These are phyloP conservation scores for Pachyrhizus erosus DNA, from an alignment of 306 rosid genomes.

Conservation along the genomic window DNA sequence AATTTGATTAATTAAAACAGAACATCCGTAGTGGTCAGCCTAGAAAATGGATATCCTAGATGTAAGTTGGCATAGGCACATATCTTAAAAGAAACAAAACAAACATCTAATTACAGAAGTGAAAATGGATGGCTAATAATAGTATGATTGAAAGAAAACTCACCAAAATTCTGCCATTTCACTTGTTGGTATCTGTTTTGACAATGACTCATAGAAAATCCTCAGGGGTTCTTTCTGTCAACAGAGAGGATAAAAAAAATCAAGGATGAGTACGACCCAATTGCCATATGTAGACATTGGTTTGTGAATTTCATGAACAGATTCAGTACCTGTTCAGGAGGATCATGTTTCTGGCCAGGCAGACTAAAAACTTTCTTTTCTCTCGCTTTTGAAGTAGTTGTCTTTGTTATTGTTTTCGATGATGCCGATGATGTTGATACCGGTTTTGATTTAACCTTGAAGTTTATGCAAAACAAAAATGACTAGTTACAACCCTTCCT, in stretches of 20 bases:
- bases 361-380: slow-evolving; percentile 82
- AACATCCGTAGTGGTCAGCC: not conserved
- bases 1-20: not conserved
- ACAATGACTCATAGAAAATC: slow-evolving; percentile 86
- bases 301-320: slow-evolving; percentile 35
- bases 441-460: slow-evolving; percentile 76
- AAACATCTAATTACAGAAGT: not conserved
- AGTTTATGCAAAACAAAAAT: slow-evolving; percentile 39
- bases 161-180: slow-evolving; percentile 96
- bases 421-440: slow-evolving; percentile 44
- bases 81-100: not conserved
- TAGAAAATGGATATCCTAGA: not conserved
- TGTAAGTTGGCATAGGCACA: slow-evolving; percentile 3
- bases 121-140: slow-evolving; percentile 24
- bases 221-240: slow-evolving; percentile 94
- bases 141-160: slow-evolving; percentile 36
- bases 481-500: slow-evolving; percentile 36
- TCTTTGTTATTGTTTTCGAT: slow-evolving; percentile 54
- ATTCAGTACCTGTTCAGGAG: slow-evolving; percentile 85
- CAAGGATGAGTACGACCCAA: slow-evolving; percentile 28
- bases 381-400: slow-evolving; percentile 61
- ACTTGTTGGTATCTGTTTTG: slow-evolving; percentile 87
- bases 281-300: slow-evolving; percentile 29
- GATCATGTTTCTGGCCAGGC: slow-evolving; percentile 91
- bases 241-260: slow-evolving; percentile 27